A percentile compares a stretch with the other conserved stretches of the same genome.
Evolutionary conservation across 1,284 basidiomycete species (phyloP).

Genomic region (Coniferiporia weirii): DNA sequence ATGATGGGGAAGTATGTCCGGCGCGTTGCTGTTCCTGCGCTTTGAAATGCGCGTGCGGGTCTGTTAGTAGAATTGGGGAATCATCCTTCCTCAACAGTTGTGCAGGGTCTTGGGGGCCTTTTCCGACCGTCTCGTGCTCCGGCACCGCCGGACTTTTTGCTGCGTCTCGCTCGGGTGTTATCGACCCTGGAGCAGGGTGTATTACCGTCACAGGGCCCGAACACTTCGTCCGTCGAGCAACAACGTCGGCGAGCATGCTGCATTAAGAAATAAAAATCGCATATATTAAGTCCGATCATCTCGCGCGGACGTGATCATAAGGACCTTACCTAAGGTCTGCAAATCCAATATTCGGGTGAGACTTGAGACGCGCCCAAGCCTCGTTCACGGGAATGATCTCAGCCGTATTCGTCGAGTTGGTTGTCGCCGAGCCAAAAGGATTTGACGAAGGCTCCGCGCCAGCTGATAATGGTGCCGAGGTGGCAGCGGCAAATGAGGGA

Average conservation of each 20-base stretch:
- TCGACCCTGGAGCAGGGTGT: conserved; percentile 49
- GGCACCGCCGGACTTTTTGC: conserved; percentile 29
- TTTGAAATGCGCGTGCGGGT: conserved; percentile 47
- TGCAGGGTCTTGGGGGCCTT: not conserved
- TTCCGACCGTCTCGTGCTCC: not conserved
- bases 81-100: conserved; percentile 19
- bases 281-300: not conserved
- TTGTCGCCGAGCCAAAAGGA: not conserved
- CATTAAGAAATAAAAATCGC: not conserved
- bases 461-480: conserved; percentile 14
- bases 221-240: conserved; percentile 77
- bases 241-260: conserved; percentile 70
- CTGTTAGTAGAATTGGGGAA: conserved; percentile 39
- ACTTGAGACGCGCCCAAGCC: conserved; percentile 83
- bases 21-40: conserved; percentile 37
- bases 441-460: not conserved
- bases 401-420: conserved; percentile 16
- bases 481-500: not conserved
- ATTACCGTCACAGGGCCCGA: conserved; percentile 66
- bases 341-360: conserved; percentile 83
- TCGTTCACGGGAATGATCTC: conserved; percentile 76
- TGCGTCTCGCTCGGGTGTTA: conserved; percentile 39
- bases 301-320: conserved; percentile 28
- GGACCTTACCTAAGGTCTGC: conserved; percentile 53
- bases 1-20: conserved; percentile 20